Percentiles rank a stretch among this genome's conserved stretches.
Conservation (phyloP, 257 asterid species). For the Paulownia fortunei region DNA sequence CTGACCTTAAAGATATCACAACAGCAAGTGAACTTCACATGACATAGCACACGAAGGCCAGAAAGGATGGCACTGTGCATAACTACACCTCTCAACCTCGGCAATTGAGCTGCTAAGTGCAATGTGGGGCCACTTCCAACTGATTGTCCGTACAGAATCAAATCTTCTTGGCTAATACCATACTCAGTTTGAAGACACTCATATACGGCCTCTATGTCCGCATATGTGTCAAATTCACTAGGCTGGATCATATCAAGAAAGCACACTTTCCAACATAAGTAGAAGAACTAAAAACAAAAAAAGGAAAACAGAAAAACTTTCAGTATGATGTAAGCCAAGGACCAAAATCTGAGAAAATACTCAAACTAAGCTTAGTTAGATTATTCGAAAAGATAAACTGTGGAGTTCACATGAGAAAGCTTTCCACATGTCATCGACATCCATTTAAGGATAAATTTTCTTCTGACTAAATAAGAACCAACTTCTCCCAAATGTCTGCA, state of each 20-base stretch:
- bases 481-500: neutral
- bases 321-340: no score
- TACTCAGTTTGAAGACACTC: constrained; percentile 93
- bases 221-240: constrained; percentile 68
- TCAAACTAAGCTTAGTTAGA: no score
- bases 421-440: no score
- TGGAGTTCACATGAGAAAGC: no score
- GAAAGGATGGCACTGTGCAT: constrained; percentile 98
- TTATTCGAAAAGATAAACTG: no score
- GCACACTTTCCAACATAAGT: no score
- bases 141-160: constrained; percentile 93
- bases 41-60: constrained; percentile 98
- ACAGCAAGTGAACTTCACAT: constrained; percentile 83
- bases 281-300: no score
- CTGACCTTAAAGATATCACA: constrained; percentile 96
- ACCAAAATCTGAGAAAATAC: no score
- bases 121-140: constrained; percentile 99
- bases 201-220: constrained; percentile 96
- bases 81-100: constrained; percentile 95
- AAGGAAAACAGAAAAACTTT: no score
- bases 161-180: constrained; percentile 91
- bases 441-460: no score
- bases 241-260: no score
- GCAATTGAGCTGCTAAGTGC: constrained; percentile 91
- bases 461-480: neutral